These are phyloP conservation scores for Saposhnikovia divaricata DNA, from an alignment of 129 eudicot species.

Conservation along the genomic window DNA sequence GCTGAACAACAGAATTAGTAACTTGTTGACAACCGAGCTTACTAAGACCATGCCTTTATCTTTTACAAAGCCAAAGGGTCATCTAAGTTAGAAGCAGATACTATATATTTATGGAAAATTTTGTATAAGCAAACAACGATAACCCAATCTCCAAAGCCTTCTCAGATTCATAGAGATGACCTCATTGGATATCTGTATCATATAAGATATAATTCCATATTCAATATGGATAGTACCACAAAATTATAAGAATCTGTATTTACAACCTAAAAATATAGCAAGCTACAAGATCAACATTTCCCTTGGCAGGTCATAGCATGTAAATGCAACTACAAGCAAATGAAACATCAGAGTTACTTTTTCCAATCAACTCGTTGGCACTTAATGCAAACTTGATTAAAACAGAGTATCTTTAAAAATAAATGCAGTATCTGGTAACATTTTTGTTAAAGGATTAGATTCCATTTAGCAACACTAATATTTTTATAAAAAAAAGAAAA, in stretches of 20 bases:
- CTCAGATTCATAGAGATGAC: background rate
- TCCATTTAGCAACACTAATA: background rate
- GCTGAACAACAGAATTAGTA: background rate
- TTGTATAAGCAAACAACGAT: background rate
- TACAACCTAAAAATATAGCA: background rate
- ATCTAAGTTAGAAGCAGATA: background rate
- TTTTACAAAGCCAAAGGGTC: background rate
- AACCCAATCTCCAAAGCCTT: background rate
- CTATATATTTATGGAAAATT: background rate
- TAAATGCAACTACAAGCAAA: background rate
- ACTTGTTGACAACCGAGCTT: background rate
- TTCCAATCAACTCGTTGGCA: background rate
- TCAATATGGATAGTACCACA: background rate
- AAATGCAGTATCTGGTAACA: background rate
- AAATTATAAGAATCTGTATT: background rate
- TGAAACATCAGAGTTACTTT: background rate
- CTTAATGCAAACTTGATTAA: background rate
- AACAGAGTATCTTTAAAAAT: background rate
- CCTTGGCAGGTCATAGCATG: background rate
- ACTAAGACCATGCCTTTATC: background rate
- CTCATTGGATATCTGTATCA: background rate
- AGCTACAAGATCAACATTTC: background rate
- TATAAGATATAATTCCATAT: background rate
- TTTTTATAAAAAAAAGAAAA: too few relatives aligned
- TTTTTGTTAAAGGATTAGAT: background rate